Conservation (phyloP, 306 rosid genomes). For the Hippophae tibetana region DNA sequence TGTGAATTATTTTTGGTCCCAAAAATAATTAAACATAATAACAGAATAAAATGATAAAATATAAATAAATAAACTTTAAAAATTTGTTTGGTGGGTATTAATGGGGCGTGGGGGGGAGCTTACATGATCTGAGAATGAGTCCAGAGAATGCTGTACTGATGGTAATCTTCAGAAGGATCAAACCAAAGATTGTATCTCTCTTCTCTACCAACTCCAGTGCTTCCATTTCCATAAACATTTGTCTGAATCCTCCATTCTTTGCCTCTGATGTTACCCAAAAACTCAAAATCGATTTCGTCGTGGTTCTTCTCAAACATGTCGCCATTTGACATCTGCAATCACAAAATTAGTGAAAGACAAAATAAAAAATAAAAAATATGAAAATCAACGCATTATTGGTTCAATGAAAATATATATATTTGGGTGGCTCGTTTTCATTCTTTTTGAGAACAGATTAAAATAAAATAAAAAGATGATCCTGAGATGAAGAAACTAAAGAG, state of each 20-base stretch:
- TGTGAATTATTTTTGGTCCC: no score
- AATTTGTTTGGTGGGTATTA: constrained; percentile 17
- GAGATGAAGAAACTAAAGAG: neutral
- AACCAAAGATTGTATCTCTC: constrained; percentile 88
- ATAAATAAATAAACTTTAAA: constrained; percentile 4
- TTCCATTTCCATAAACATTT: constrained; percentile 93
- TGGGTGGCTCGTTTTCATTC: neutral
- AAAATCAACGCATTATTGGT: neutral
- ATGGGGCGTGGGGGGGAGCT: constrained; percentile 29
- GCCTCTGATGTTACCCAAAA: constrained; percentile 91
- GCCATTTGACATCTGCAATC: constrained; percentile 77
- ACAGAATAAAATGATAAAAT: neutral
- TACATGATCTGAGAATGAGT: constrained; percentile 74
- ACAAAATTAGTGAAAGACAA: neutral
- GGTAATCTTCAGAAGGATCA: constrained; percentile 85
- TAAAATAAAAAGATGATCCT: neutral
- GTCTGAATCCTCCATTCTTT: constrained; percentile 95
- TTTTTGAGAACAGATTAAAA: neutral
- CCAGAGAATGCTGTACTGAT: constrained; percentile 84
- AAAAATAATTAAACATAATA: no score
- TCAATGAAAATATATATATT: neutral
- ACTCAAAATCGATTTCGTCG: constrained; percentile 94
- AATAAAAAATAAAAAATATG: constrained; percentile 1
- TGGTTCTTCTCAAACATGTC: constrained; percentile 79
- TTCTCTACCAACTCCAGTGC: constrained; percentile 80